Conservation (phyloP, 2,329 filamentous ascomycete genomes). For the Claviceps sorghi region DNA sequence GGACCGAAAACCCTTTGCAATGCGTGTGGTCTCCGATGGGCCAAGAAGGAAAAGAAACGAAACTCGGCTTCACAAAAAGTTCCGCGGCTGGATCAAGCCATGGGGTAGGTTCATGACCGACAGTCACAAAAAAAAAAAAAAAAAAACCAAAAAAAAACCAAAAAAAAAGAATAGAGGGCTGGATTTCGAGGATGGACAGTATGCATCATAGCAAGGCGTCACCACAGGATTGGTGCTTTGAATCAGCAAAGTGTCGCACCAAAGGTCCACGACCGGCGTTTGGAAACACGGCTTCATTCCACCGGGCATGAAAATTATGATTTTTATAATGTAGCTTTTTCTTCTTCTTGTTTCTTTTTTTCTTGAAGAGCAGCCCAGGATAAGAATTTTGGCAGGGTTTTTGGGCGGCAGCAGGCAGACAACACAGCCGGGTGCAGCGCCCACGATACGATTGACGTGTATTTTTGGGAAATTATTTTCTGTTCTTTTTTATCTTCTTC, state of each 20-base stretch:
- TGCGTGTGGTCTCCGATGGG: conserved; percentile 69
- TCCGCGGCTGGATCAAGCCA: conserved; percentile 11
- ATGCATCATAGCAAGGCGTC: background rate
- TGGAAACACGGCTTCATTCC: background rate
- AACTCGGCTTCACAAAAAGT: conserved; percentile 11
- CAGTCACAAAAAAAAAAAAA: background rate
- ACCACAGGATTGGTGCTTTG: background rate
- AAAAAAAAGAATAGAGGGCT: background rate
- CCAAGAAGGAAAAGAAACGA: conserved; percentile 69
- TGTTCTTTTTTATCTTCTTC: background rate
- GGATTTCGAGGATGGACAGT: background rate
- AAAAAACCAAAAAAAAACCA: background rate
- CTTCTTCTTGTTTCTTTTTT: background rate
- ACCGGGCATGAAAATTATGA: background rate
- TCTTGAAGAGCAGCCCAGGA: background rate
- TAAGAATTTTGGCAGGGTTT: too few relatives aligned
- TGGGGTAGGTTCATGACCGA: conserved; percentile 6
- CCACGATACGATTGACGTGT: background rate
- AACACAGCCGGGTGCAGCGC: too few relatives aligned
- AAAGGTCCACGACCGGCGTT: conserved; percentile 1
- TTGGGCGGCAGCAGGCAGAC: too few relatives aligned
- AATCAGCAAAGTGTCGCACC: background rate
- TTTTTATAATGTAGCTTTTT: background rate
- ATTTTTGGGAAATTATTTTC: background rate
- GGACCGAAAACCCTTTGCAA: conserved; percentile 94